phyloP scores from a whole-genome alignment of 345 rosid genomes.

The Mercurialis annua region DNA sequence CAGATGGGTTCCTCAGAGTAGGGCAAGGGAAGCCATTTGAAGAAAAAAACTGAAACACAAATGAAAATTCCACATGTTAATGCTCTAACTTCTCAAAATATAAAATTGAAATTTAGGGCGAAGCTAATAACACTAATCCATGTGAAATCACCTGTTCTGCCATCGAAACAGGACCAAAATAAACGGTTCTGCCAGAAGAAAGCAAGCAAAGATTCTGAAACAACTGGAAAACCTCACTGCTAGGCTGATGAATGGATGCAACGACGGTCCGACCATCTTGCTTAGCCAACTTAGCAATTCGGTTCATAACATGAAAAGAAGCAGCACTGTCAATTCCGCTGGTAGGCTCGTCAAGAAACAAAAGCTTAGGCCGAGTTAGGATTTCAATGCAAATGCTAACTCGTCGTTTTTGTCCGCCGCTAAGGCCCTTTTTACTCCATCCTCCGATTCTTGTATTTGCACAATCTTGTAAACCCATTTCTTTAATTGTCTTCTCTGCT shows the following conservation, averaged over 20 bases:
- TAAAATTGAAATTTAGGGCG: no score
- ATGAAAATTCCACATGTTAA: no score
- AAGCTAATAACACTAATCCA: neutral
- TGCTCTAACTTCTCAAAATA: neutral
- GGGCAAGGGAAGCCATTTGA: conserved; percentile 42
- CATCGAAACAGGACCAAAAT: conserved; percentile 42
- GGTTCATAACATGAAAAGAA: conserved; percentile 45
- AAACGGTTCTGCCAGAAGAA: conserved; percentile 43
- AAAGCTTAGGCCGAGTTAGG: conserved; percentile 40
- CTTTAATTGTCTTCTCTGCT: conserved; percentile 43
- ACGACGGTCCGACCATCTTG: conserved; percentile 35
- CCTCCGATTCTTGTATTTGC: conserved; percentile 53
- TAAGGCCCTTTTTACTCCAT: conserved; percentile 42
- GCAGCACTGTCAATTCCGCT: conserved; percentile 57
- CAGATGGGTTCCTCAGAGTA: conserved; percentile 9
- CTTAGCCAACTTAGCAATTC: conserved; percentile 34
- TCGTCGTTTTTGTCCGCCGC: conserved; percentile 54
- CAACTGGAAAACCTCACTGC: conserved; percentile 45
- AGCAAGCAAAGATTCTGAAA: conserved; percentile 48
- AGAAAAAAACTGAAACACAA: conserved; percentile 29
- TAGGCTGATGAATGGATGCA: conserved; percentile 53
- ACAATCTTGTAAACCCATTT: conserved; percentile 49
- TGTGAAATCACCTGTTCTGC: conserved; percentile 32
- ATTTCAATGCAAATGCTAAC: conserved; percentile 60
- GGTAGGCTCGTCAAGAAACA: conserved; percentile 54